phyloP scores from a whole-genome alignment of 1,284 basidiomycete species.

The Kwoniella shivajii region DNA sequence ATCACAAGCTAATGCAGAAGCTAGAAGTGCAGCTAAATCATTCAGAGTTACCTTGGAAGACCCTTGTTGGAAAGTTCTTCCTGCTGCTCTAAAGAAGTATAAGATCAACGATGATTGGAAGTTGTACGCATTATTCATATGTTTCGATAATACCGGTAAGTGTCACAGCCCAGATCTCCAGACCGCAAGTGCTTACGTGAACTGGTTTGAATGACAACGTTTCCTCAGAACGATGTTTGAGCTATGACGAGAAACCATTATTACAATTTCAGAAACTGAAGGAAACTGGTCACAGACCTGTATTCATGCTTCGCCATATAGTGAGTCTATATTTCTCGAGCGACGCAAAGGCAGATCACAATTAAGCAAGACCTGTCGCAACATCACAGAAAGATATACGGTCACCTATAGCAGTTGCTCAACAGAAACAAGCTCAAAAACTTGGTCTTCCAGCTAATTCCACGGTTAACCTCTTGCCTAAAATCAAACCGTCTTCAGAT shows the following conservation, averaged over 20 bases:
- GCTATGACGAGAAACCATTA: constrained; percentile 96
- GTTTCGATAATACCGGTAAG: constrained; percentile 85
- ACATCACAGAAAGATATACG: constrained; percentile 70
- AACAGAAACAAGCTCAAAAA: constrained; percentile 78
- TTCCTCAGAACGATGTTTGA: constrained; percentile 85
- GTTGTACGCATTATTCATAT: constrained; percentile 98
- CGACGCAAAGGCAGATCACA: constrained; percentile 25
- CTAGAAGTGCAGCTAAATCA: constrained; percentile 54
- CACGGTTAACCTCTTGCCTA: constrained; percentile 33
- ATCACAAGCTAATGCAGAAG: constrained; percentile 42
- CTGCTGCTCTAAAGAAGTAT: constrained; percentile 97
- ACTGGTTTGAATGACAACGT: too few relatives aligned
- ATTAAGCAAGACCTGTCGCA: neutral
- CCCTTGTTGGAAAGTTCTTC: constrained; percentile 96
- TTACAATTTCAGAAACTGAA: constrained; percentile 96
- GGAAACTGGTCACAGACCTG: constrained; percentile 94
- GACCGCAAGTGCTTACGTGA: too few relatives aligned
- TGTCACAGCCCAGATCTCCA: too few relatives aligned
- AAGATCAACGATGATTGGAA: constrained; percentile 99
- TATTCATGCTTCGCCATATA: constrained; percentile 98
- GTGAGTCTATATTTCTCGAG: constrained; percentile 56
- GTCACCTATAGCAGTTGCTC: constrained; percentile 90
- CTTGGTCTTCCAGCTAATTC: constrained; percentile 41
- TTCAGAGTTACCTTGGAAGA: constrained; percentile 78
- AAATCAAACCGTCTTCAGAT: constrained; percentile 35